Conservation (phyloP, 2,329 filamentous ascomycete genomes). For the Aspergillus pseudoglaucus region DNA sequence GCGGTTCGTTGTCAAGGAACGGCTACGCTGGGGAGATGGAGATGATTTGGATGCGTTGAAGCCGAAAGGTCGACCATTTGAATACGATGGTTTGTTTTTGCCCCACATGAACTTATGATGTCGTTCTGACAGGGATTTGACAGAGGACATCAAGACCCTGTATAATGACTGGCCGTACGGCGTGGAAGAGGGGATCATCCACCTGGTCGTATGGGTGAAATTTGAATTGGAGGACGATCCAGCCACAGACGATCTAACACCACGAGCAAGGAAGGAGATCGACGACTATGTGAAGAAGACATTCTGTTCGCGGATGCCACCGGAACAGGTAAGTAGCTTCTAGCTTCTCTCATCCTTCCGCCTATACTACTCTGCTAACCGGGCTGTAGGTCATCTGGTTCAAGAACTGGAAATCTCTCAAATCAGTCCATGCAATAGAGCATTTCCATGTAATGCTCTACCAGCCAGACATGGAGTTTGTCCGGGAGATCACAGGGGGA, state of each 20-base stretch:
- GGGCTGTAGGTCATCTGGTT: constrained; percentile 64
- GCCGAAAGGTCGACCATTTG: constrained; percentile 25
- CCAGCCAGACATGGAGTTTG: constrained; percentile 63
- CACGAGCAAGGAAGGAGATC: constrained; percentile 57
- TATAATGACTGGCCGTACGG: constrained; percentile 95
- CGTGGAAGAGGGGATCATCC: constrained; percentile 67
- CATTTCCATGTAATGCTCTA: constrained; percentile 94
- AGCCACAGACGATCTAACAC: constrained; percentile 59
- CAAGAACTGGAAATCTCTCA: constrained; percentile 81
- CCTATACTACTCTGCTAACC: too few relatives aligned
- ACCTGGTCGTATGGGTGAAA: constrained; percentile 90
- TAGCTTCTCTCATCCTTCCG: not conserved
- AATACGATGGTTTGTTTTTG: constrained; percentile 27
- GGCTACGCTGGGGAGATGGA: constrained; percentile 60
- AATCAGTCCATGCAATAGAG: constrained; percentile 80
- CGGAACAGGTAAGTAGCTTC: constrained; percentile 35
- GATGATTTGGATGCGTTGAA: constrained; percentile 28
- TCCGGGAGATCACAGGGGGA: constrained; percentile 64
- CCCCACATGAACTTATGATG: not conserved
- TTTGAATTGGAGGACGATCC: constrained; percentile 69
- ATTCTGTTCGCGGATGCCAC: constrained; percentile 49
- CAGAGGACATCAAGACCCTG: constrained; percentile 64
- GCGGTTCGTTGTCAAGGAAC: constrained; percentile 64
- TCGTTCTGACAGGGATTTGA: not conserved
- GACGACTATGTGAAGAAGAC: constrained; percentile 62